Evolutionary conservation across 1,284 basidiomycete species (phyloP).

Genomic region (Cerrena zonata): DNA sequence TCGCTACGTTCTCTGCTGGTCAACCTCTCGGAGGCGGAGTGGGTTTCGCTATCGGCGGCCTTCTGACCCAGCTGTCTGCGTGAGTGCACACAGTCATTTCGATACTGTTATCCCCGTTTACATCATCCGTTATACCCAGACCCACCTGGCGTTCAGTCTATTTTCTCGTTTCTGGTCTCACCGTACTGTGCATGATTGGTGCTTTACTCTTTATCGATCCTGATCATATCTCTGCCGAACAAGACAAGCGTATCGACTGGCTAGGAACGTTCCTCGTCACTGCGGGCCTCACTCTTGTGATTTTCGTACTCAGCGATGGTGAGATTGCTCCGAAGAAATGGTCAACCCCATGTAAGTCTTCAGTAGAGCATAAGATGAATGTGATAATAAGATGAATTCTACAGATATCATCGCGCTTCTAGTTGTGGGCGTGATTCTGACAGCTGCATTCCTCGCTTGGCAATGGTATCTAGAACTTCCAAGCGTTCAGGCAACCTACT

Average conservation of each 20-base stretch:
- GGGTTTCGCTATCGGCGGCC: constrained; percentile 64
- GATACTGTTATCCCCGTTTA: background rate
- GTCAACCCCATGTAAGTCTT: constrained; percentile 61
- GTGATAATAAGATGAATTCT: background rate
- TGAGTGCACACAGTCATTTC: constrained; percentile 19
- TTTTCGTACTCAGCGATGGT: constrained; percentile 53
- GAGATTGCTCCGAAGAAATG: constrained; percentile 60
- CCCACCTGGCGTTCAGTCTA: constrained; percentile 52
- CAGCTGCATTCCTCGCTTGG: constrained; percentile 59
- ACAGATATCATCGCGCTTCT: constrained; percentile 53
- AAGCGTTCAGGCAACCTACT: constrained; percentile 9
- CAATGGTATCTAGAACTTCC: constrained; percentile 52
- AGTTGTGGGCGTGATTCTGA: constrained; percentile 51
- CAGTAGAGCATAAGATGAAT: constrained; percentile 1
- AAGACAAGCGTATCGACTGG: constrained; percentile 73
- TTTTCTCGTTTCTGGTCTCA: constrained; percentile 46
- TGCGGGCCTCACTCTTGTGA: constrained; percentile 59
- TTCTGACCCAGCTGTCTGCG: constrained; percentile 62
- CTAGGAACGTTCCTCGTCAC: constrained; percentile 74
- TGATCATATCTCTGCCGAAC: constrained; percentile 38
- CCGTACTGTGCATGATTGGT: constrained; percentile 32
- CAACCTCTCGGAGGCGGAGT: constrained; percentile 74
- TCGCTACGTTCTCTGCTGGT: constrained; percentile 73
- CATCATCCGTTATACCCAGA: constrained; percentile 16
- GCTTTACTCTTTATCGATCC: constrained; percentile 42